Base-by-base conservation (phyloP, 257 asterid species). In the Ajuga chamaepitys region DNA sequence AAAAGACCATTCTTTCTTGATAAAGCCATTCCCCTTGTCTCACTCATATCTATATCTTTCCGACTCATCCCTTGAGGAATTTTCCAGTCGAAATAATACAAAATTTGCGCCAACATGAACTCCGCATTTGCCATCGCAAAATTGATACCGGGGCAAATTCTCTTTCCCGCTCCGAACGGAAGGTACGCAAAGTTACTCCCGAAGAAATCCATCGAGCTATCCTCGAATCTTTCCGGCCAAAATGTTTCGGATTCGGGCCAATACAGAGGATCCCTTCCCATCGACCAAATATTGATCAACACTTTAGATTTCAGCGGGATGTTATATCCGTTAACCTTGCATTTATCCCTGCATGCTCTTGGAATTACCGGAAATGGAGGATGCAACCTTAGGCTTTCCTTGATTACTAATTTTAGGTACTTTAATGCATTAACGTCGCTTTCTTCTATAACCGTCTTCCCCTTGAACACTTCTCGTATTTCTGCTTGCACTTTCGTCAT, bases 91-190 rank as follows among this genome's bases (percentile, higher is more conserved):
- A 75, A 79, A 38, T 74, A 61, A 24, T 71, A 64, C 0, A 74
- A 68, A 18, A 80, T 59, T 2, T 64, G 74, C 20, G 75, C 73
- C 61, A 73, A 17, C 9, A 73, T 64, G 8, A 66, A 47, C 71
- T 70, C 70, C 5, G 70, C 11, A 1, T 44, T 75, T 0, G 67
- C 70, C 59, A 69, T 3, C 3, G 65, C 80, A 11, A 75, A 79
- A 1, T 4, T 41, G 9, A 67, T 37, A 2, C 80, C 78, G 0
- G 79, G 84, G 50, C 84, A 79, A 2, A 32, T 42, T 25, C 82
- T 70, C 21, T 54, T 76, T 4, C 80, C 82, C 2, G 73, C 75
- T 11, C 81, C 75, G 9, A 79, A 79, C 7, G 79, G 81, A 12
- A 75, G 11, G 41, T 10, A 76, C 38, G 72, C 75, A 0, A 75